Percentiles rank a stretch among this genome's conserved stretches.
These are phyloP conservation scores for Neobulgaria alba DNA, from an alignment of 2,329 filamentous ascomycete genomes.

Conservation along the genomic window DNA sequence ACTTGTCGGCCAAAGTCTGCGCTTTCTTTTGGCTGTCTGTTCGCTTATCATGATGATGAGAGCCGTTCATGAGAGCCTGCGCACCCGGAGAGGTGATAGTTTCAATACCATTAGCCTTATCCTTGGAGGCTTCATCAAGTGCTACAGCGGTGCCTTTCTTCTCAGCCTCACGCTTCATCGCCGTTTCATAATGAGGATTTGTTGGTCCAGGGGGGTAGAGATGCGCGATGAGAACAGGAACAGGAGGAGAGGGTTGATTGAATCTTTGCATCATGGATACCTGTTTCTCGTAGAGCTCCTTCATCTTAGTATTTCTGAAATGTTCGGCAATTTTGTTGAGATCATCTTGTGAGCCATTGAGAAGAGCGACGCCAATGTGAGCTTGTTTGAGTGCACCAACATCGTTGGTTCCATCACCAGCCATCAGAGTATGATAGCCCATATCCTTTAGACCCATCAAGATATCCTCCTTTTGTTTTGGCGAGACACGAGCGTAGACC, in stretches of 20 bases:
- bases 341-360: constrained; percentile 91
- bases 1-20: constrained; percentile 72
- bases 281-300: constrained; percentile 98
- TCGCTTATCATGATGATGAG: constrained; percentile 31
- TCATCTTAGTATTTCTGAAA: constrained; percentile 91
- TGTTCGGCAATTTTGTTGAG: constrained; percentile 88
- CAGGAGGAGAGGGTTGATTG: constrained; percentile 86
- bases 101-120: constrained; percentile 47
- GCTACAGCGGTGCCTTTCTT: constrained; percentile 61
- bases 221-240: constrained; percentile 87
- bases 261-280: constrained; percentile 85
- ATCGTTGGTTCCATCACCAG: constrained; percentile 96
- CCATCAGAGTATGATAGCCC: constrained; percentile 98
- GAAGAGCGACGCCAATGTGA: constrained; percentile 88
- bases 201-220: constrained; percentile 82
- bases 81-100: constrained; percentile 61
- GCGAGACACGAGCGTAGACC: constrained; percentile 97
- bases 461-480: constrained; percentile 98
- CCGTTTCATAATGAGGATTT: constrained; percentile 93
- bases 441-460: constrained; percentile 92
- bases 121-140: constrained; percentile 41
- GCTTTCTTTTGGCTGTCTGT: constrained; percentile 64
- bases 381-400: constrained; percentile 97
- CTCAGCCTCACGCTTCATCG: constrained; percentile 76
- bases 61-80: constrained; percentile 47